Conservation (phyloP, 169 alveolate genomes). For the Plasmodium malariae region DNA sequence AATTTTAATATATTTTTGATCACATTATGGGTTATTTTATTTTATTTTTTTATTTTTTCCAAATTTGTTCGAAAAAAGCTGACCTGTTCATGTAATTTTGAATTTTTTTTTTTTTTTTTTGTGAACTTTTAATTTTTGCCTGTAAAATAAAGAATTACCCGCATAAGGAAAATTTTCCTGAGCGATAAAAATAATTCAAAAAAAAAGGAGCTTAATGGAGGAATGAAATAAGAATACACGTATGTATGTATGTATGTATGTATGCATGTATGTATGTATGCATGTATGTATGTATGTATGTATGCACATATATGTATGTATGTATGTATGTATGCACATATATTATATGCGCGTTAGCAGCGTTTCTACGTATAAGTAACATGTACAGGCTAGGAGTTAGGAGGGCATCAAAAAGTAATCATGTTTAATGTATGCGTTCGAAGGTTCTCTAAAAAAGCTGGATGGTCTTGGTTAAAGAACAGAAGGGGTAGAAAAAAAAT, state of each 20-base stretch:
- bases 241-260: not conserved
- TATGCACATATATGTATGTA: slow-evolving; percentile 4
- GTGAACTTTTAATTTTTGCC: too few relatives aligned
- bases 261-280: not conserved
- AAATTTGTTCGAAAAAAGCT: too few relatives aligned
- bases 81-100: too few relatives aligned
- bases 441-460: slow-evolving; percentile 75
- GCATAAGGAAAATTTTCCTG: too few relatives aligned
- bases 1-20: too few relatives aligned
- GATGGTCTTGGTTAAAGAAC: slow-evolving; percentile 77
- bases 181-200: too few relatives aligned
- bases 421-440: slow-evolving; percentile 61
- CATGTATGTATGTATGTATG: not conserved
- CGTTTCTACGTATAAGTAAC: not conserved
- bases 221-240: too few relatives aligned
- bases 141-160: too few relatives aligned
- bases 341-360: not conserved
- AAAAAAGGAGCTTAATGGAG: too few relatives aligned
- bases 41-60: too few relatives aligned
- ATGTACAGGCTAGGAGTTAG: not conserved
- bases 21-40: too few relatives aligned
- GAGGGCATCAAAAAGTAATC: not conserved
- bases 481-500: slow-evolving; percentile 77
- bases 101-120: too few relatives aligned
- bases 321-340: not conserved